These are phyloP conservation scores for Lithocarpus polystachyus DNA, from an alignment of 306 rosid genomes.

Conservation along the genomic window DNA sequence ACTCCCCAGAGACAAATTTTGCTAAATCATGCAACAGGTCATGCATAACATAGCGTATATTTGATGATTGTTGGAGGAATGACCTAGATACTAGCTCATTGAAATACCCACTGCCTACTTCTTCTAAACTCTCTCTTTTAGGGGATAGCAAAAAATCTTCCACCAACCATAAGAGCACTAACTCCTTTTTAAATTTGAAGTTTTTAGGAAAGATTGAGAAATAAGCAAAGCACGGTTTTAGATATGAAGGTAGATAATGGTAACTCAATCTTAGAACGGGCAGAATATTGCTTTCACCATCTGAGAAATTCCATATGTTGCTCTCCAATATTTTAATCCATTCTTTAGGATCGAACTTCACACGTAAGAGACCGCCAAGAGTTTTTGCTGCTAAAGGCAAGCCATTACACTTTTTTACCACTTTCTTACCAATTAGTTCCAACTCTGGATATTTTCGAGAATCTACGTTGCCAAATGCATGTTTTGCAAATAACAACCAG, in stretches of 20 bases:
- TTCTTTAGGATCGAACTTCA: neutral
- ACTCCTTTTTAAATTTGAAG: neutral
- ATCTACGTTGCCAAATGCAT: too few species aligned
- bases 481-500: neutral
- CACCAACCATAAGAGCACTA: conserved; percentile 26
- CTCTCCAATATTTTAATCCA: too few species aligned
- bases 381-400: conserved; percentile 33
- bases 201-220: conserved; percentile 33
- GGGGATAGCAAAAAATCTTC: conserved; percentile 24
- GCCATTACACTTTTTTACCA: conserved; percentile 26
- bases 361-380: conserved; percentile 21
- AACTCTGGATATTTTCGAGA: too few species aligned
- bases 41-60: conserved; percentile 4
- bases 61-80: conserved; percentile 1
- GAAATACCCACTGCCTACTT: conserved; percentile 18
- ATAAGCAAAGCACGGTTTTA: conserved; percentile 42
- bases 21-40: conserved; percentile 25
- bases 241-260: conserved; percentile 4
- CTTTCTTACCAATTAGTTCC: conserved; percentile 6
- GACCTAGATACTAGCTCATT: conserved; percentile 22
- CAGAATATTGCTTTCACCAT: too few species aligned
- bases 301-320: too few species aligned
- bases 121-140: neutral
- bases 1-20: conserved; percentile 9
- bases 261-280: too few species aligned